phyloP scores from a whole-genome alignment of 768 basidiomycete species.

The Gloeostereum incarnatum region DNA sequence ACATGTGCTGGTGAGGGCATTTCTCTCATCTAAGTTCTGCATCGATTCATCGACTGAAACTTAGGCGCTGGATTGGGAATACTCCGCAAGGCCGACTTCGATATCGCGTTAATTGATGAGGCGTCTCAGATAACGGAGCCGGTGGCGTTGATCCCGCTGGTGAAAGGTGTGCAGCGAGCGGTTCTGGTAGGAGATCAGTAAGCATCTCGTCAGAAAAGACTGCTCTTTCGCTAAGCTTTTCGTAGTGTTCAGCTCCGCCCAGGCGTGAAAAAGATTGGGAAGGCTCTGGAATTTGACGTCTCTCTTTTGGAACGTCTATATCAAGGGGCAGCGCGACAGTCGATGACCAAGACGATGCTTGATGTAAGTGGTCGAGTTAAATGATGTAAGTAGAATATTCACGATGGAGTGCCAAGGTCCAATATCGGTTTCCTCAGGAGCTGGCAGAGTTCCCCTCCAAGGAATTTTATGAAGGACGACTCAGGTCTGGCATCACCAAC shows the following conservation, averaged over 20 bases:
- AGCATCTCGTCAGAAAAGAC: slow-evolving; percentile 11
- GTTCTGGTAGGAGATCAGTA: slow-evolving; percentile 68
- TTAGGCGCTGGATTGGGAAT: slow-evolving; percentile 49
- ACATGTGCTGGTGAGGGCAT: slow-evolving; percentile 44
- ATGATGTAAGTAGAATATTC: too few relatives aligned
- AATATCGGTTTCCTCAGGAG: slow-evolving; percentile 54
- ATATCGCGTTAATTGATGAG: slow-evolving; percentile 58
- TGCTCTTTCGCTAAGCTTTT: background rate
- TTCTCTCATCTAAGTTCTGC: background rate
- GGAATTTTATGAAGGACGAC: slow-evolving; percentile 51
- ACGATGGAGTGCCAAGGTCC: slow-evolving; percentile 25
- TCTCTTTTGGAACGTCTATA: slow-evolving; percentile 58
- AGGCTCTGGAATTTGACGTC: slow-evolving; percentile 45
- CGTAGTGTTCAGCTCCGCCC: slow-evolving; percentile 59
- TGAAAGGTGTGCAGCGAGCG: slow-evolving; percentile 49
- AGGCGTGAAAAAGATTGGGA: slow-evolving; percentile 50
- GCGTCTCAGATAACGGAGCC: slow-evolving; percentile 67
- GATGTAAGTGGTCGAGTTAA: slow-evolving; percentile 24
- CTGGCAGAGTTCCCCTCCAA: slow-evolving; percentile 53
- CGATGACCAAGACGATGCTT: slow-evolving; percentile 51
- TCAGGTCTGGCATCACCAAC: slow-evolving; percentile 35
- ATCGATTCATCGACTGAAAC: background rate
- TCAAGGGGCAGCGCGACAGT: slow-evolving; percentile 20
- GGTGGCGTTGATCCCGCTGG: slow-evolving; percentile 54
- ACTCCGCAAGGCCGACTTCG: slow-evolving; percentile 45